Conservation (phyloP, 805 yeast species). For the Candida krabiensis region DNA sequence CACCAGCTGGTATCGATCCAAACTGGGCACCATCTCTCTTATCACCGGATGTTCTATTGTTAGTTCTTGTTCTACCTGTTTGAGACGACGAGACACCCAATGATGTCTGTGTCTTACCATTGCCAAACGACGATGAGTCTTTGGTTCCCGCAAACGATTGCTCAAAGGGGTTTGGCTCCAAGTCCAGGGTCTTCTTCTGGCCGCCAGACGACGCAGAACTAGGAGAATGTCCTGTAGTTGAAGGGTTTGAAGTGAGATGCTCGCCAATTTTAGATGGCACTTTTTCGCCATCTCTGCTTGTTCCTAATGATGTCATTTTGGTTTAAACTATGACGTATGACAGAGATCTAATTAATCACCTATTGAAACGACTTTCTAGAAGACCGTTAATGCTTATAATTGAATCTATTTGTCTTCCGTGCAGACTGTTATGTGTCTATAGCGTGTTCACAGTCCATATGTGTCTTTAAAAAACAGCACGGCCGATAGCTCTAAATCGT, state of each 20-base stretch:
- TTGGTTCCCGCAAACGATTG: constrained; percentile 65
- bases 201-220: constrained; percentile 10
- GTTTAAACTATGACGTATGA: not conserved
- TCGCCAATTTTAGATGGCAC: not conserved
- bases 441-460: too few relatives aligned
- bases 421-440: too few relatives aligned
- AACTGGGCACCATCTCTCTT: constrained; percentile 4
- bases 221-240: constrained; percentile 8
- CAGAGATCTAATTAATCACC: too few relatives aligned
- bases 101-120: constrained; percentile 14
- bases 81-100: not conserved
- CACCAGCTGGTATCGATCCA: not conserved
- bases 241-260: not conserved
- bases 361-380: too few relatives aligned
- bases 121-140: constrained; percentile 7
- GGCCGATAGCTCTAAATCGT: too few relatives aligned
- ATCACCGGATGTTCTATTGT: constrained; percentile 22
- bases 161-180: constrained; percentile 96
- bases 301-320: not conserved
- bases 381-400: too few relatives aligned
- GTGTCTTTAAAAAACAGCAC: too few relatives aligned
- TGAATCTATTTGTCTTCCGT: too few relatives aligned
- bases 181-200: constrained; percentile 27
- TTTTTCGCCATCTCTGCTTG: not conserved
- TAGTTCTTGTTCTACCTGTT: not conserved